phyloP scores from a whole-genome alignment of 768 basidiomycete genomes.

The Termitomyces sp. region DNA sequence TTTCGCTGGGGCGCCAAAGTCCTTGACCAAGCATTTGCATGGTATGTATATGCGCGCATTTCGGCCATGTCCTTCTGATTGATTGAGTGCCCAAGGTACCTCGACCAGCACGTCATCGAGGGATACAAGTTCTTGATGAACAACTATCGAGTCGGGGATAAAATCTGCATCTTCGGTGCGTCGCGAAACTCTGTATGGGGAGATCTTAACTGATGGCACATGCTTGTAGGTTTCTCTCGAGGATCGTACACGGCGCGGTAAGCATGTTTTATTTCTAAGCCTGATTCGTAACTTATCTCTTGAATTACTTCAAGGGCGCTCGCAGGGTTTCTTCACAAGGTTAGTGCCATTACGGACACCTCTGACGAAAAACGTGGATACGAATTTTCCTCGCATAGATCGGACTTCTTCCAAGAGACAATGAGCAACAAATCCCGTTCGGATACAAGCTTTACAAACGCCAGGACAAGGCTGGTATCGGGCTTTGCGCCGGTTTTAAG shows the following conservation, averaged over 20 bases:
- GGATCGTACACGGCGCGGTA: conserved; percentile 40
- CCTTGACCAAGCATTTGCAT: conserved; percentile 66
- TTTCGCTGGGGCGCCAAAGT: conserved; percentile 54
- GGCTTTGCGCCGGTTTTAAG: conserved; percentile 64
- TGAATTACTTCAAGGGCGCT: conserved; percentile 44
- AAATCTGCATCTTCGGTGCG: conserved; percentile 67
- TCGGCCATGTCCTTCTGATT: neutral
- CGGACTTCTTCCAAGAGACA: conserved; percentile 64
- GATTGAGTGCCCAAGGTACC: conserved; percentile 39
- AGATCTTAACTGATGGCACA: neutral
- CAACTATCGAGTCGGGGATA: conserved; percentile 68
- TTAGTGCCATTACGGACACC: conserved; percentile 17
- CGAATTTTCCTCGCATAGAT: conserved; percentile 33
- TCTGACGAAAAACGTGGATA: neutral
- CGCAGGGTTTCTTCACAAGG: conserved; percentile 72
- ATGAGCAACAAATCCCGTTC: conserved; percentile 63
- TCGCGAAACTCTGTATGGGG: neutral
- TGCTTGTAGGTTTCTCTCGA: conserved; percentile 63
- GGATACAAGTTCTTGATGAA: conserved; percentile 80
- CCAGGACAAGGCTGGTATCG: conserved; percentile 35
- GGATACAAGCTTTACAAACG: conserved; percentile 70
- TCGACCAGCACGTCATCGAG: conserved; percentile 64
- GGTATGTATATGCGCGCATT: conserved; percentile 32
- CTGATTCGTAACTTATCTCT: neutral
- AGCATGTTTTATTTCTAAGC: neutral